phyloP scores from a whole-genome alignment of 139 green algal genomes.

The Chlorella sp. region DNA sequence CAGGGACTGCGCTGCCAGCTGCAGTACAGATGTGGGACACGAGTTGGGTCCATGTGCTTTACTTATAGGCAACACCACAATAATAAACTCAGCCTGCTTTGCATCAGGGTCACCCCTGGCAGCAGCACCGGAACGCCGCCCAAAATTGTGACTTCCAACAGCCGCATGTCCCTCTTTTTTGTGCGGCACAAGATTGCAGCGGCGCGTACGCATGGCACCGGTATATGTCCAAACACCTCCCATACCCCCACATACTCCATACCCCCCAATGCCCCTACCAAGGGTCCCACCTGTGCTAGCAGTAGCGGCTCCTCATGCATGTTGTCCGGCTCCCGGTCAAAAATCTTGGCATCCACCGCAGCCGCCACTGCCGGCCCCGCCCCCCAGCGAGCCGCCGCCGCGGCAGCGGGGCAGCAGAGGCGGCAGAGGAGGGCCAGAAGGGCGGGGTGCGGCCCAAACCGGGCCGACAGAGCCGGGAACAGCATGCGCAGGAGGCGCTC shows the following conservation, averaged over 20 bases:
- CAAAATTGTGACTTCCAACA: no score
- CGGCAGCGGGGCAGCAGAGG: not conserved
- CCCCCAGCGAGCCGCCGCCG: not conserved
- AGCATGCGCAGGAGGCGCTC: conserved; percentile 54
- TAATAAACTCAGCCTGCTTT: no score
- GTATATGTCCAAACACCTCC: not conserved
- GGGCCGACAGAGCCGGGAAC: conserved; percentile 41
- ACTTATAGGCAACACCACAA: no score
- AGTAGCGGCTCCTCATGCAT: conserved; percentile 84
- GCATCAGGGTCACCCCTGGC: no score
- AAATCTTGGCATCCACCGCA: conserved; percentile 53
- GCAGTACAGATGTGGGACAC: not conserved
- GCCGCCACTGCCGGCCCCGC: not conserved
- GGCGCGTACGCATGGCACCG: not conserved
- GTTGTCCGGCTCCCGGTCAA: conserved; percentile 90
- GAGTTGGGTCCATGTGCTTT: no score
- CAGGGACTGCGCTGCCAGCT: conserved; percentile 1
- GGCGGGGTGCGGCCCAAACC: conserved; percentile 35
- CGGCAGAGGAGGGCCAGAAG: conserved; percentile 38
- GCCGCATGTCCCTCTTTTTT: no score
- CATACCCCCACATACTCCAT: no score
- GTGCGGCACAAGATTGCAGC: no score
- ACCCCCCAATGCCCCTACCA: no score
- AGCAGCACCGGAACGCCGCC: no score
- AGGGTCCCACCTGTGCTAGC: conserved; percentile 68